phyloP scores from a whole-genome alignment of 2,329 filamentous ascomycete genomes.

The Hymenoscyphus fructigenus region DNA sequence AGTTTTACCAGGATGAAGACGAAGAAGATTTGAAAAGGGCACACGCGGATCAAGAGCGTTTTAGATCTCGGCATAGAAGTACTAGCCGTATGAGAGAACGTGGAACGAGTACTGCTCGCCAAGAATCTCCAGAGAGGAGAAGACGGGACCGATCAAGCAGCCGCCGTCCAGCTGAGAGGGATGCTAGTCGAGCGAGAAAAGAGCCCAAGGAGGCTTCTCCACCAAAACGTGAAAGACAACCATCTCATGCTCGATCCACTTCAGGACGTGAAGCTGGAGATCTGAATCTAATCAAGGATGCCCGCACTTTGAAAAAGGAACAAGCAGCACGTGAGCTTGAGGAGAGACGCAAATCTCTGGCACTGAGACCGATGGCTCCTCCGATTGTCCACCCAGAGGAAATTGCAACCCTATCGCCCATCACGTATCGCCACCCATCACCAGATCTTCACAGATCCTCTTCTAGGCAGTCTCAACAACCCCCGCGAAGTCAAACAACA shows the following conservation, averaged over 20 bases:
- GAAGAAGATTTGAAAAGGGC: conserved; percentile 60
- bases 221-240: conserved; percentile 24
- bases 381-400: conserved; percentile 73
- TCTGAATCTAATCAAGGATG: conserved; percentile 55
- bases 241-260: conserved; percentile 39
- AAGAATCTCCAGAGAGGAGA: conserved; percentile 34
- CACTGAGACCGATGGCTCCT: conserved; percentile 75
- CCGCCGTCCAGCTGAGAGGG: conserved; percentile 30
- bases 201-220: conserved; percentile 28
- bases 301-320: conserved; percentile 67
- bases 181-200: conserved; percentile 27
- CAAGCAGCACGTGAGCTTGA: conserved; percentile 82
- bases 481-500: conserved; percentile 64
- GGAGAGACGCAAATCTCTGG: conserved; percentile 80
- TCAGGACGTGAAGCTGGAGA: conserved; percentile 54
- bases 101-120: conserved; percentile 33
- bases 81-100: conserved; percentile 43
- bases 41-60: conserved; percentile 53
- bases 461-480: conserved; percentile 38
- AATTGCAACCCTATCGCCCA: conserved; percentile 41
- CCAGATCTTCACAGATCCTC: conserved; percentile 32
- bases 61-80: conserved; percentile 55
- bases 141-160: conserved; percentile 36
- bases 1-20: conserved; percentile 50
- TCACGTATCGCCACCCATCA: conserved; percentile 26